Percentiles rank a stretch among this genome's conserved stretches.
These are phyloP conservation scores for Yarrowia sp. DNA, from an alignment of 805 yeast species.

Conservation along the genomic window DNA sequence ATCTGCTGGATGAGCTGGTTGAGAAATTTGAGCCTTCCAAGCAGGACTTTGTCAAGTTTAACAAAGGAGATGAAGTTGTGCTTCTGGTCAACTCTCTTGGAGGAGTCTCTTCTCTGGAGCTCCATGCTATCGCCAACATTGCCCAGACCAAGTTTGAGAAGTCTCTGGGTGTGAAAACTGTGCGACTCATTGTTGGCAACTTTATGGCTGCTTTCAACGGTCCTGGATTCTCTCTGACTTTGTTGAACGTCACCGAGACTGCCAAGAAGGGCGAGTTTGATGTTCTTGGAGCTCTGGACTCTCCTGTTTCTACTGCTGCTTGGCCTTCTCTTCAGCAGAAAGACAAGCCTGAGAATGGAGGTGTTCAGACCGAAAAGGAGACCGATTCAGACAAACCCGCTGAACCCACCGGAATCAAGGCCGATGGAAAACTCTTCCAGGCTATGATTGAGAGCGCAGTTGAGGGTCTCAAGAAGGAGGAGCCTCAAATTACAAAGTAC, in stretches of 20 bases:
- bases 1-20: constrained; percentile 55
- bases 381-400: constrained; percentile 33
- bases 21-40: constrained; percentile 70
- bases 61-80: constrained; percentile 59
- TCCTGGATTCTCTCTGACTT: constrained; percentile 85
- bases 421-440: constrained; percentile 37
- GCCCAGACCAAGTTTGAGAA: constrained; percentile 53
- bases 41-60: constrained; percentile 75
- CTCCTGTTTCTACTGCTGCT: constrained; percentile 75
- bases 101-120: constrained; percentile 78
- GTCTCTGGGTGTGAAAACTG: constrained; percentile 58
- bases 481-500: constrained; percentile 78
- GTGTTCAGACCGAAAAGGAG: constrained; percentile 30
- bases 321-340: constrained; percentile 48
- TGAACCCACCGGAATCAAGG: constrained; percentile 38
- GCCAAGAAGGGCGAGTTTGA: constrained; percentile 41
- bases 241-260: constrained; percentile 64
- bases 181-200: constrained; percentile 68
- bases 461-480: constrained; percentile 53
- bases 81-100: constrained; percentile 83
- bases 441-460: constrained; percentile 10
- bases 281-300: constrained; percentile 59
- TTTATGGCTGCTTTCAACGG: constrained; percentile 88
- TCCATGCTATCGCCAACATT: constrained; percentile 67
- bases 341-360: constrained; percentile 28